Evolutionary conservation across 306 rosid genomes (phyloP).

Genomic region (Crataegus laevigata): DNA sequence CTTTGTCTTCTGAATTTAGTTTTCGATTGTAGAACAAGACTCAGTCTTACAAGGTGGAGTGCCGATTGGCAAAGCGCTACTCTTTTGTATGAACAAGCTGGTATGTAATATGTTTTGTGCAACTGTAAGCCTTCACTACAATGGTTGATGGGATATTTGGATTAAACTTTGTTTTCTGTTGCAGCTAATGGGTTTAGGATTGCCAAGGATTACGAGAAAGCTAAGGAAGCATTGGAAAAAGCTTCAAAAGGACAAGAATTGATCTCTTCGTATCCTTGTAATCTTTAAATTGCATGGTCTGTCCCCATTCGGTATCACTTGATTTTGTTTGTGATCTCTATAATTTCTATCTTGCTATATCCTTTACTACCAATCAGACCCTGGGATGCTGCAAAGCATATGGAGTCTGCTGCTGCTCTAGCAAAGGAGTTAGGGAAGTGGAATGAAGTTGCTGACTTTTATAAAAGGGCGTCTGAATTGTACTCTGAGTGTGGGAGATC

Average conservation of each 20-base stretch:
- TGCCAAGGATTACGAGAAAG: slow-evolving; percentile 69
- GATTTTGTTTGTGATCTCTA: not conserved
- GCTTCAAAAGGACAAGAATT: slow-evolving; percentile 96
- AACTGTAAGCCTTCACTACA: not conserved
- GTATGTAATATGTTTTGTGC: slow-evolving; percentile 27
- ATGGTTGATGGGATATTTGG: not conserved
- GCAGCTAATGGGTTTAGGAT: slow-evolving; percentile 75
- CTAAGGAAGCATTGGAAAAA: slow-evolving; percentile 77
- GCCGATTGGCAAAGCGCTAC: slow-evolving; percentile 90
- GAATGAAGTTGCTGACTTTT: slow-evolving; percentile 81
- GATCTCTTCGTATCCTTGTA: slow-evolving; percentile 93
- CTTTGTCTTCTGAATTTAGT: not conserved
- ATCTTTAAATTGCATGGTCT: not conserved
- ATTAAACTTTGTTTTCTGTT: slow-evolving; percentile 17
- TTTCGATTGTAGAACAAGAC: slow-evolving; percentile 53
- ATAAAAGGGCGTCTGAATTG: slow-evolving; percentile 76
- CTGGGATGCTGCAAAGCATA: slow-evolving; percentile 97
- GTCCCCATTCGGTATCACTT: not conserved
- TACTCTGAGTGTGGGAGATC: slow-evolving; percentile 75
- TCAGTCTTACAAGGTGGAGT: slow-evolving; percentile 85
- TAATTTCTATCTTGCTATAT: slow-evolving; percentile 2
- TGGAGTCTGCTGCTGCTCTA: slow-evolving; percentile 90
- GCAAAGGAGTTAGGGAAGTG: slow-evolving; percentile 79
- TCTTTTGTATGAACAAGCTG: slow-evolving; percentile 84
- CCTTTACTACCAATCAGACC: slow-evolving; percentile 67